Evolutionary conservation across 2,329 filamentous ascomycete species (phyloP).

Genomic region (Epichloe baconii): DNA sequence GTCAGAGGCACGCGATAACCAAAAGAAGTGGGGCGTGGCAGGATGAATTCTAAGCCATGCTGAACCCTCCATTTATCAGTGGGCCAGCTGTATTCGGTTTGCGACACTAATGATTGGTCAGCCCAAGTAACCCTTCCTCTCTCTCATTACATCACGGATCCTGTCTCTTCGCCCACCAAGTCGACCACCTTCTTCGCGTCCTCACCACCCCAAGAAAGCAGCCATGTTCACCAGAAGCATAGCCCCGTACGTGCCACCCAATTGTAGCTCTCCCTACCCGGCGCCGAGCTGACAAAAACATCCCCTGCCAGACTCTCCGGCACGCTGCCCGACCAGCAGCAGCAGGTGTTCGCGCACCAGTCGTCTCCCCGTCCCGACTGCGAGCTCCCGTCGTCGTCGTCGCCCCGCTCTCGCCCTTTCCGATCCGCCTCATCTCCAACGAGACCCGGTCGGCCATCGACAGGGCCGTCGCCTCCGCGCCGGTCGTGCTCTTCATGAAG

Average conservation of each 20-base stretch:
- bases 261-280: too few species aligned
- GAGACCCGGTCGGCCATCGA: constrained; percentile 76
- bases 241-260: constrained; percentile 10
- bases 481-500: constrained; percentile 99
- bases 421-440: constrained; percentile 62
- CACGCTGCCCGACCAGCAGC: constrained; percentile 21
- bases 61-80: too few species aligned
- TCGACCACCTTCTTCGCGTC: too few species aligned
- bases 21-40: too few species aligned
- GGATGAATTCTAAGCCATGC: too few species aligned
- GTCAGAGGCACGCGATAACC: too few species aligned
- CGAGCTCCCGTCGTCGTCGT: constrained; percentile 8
- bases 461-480: constrained; percentile 73
- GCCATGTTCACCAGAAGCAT: constrained; percentile 15
- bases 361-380: constrained; percentile 9
- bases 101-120: not conserved
- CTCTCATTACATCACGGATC: not conserved
- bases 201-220: not conserved
- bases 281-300: not conserved
- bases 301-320: constrained; percentile 21
- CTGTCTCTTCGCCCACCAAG: not conserved
- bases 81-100: not conserved
- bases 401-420: constrained; percentile 16
- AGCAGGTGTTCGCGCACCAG: constrained; percentile 1
- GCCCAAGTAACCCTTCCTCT: not conserved